Percentiles rank a stretch among this genome's conserved stretches.
phyloP scores from a whole-genome alignment of 768 basidiomycete species.

The Botryobasidium botryosum region DNA sequence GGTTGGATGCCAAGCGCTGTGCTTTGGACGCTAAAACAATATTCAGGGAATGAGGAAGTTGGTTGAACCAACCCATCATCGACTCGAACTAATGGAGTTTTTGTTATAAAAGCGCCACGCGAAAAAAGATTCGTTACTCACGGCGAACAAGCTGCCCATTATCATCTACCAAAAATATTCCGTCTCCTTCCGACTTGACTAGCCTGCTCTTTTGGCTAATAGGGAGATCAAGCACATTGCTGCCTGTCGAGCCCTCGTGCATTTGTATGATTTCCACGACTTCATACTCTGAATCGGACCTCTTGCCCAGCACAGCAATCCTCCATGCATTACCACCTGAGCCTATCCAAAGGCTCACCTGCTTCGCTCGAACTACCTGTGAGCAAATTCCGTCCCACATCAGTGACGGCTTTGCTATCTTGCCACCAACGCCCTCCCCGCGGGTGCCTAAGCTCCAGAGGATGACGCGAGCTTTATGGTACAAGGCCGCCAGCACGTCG shows the following conservation, averaged over 20 bases:
- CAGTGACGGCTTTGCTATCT: slow-evolving; percentile 18
- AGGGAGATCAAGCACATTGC: slow-evolving; percentile 3
- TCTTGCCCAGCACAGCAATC: slow-evolving; percentile 11
- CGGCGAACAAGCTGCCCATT: slow-evolving; percentile 15
- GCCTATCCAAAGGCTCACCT: slow-evolving; percentile 8
- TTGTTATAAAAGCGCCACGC: too few relatives aligned
- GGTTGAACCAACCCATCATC: too few relatives aligned
- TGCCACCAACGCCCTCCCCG: slow-evolving; percentile 21
- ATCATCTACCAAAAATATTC: slow-evolving; percentile 11
- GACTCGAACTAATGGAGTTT: too few relatives aligned
- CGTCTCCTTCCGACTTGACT: slow-evolving; percentile 7
- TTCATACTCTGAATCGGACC: slow-evolving; percentile 9
- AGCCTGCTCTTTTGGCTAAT: slow-evolving; percentile 12
- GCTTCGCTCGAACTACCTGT: slow-evolving; percentile 5
- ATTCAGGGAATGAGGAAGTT: too few relatives aligned
- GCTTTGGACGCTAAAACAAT: too few relatives aligned
- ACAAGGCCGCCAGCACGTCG: slow-evolving; percentile 49
- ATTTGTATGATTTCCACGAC: slow-evolving; percentile 4
- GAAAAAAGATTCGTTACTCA: too few relatives aligned
- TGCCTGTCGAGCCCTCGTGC: slow-evolving; percentile 1
- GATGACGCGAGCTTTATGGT: slow-evolving; percentile 50
- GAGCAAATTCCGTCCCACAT: slow-evolving; percentile 10
- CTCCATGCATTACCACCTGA: slow-evolving; percentile 6
- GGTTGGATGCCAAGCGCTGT: too few relatives aligned
- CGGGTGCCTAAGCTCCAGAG: slow-evolving; percentile 56